These are phyloP conservation scores for Colletotrichum lupini DNA, from an alignment of 2,329 filamentous ascomycete genomes.

Conservation along the genomic window DNA sequence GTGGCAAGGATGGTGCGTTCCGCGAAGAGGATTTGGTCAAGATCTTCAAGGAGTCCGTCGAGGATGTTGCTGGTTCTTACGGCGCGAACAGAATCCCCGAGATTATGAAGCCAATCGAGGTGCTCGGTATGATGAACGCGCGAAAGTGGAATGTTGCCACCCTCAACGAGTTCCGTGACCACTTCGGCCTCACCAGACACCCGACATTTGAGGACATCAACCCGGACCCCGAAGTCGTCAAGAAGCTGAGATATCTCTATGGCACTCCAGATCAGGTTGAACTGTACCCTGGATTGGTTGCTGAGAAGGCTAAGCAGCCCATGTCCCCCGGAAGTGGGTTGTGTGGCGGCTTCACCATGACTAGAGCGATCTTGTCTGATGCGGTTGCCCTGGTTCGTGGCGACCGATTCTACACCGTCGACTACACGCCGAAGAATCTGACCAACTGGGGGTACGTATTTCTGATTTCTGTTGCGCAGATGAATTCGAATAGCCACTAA, in stretches of 20 bases:
- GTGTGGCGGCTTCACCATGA: conserved; percentile 57
- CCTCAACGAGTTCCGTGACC: conserved; percentile 72
- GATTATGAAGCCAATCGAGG: conserved; percentile 66
- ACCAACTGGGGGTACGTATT: conserved; percentile 72
- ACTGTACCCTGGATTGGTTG: conserved; percentile 63
- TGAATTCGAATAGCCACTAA: not conserved
- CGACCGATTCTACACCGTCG: conserved; percentile 72
- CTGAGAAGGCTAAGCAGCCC: conserved; percentile 58
- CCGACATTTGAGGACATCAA: conserved; percentile 70
- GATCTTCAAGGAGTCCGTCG: conserved; percentile 62
- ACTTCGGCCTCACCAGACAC: conserved; percentile 67
- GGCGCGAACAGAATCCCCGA: conserved; percentile 67
- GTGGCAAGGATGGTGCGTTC: conserved; percentile 61
- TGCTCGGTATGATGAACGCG: conserved; percentile 69
- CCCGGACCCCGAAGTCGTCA: conserved; percentile 61
- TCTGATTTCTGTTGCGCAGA: too few species aligned
- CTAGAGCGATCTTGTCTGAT: conserved; percentile 69
- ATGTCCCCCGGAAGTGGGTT: conserved; percentile 59
- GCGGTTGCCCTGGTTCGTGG: conserved; percentile 71
- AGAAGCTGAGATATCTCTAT: conserved; percentile 63
- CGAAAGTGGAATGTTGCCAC: conserved; percentile 68
- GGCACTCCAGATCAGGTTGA: conserved; percentile 71
- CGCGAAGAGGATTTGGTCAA: conserved; percentile 65
- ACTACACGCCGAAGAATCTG: conserved; percentile 69
- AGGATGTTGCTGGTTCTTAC: conserved; percentile 61